Conservation (phyloP, 2,329 filamentous ascomycete genomes). For the Daldinia sp. region DNA sequence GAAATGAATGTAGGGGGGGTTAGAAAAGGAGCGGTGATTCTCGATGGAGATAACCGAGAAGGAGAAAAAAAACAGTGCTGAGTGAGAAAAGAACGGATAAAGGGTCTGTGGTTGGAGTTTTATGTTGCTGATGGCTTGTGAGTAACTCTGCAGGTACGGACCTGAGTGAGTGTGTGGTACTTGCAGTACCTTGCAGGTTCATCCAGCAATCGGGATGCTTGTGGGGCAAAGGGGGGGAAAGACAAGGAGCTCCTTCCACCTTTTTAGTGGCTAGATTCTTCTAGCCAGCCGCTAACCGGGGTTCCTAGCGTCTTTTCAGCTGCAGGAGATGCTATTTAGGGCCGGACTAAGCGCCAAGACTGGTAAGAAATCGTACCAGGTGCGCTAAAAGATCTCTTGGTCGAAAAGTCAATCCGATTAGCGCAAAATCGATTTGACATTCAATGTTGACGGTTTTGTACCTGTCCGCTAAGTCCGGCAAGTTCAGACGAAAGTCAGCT, state of each 20-base stretch:
- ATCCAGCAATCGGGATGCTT: constrained; percentile 38
- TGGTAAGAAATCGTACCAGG: constrained; percentile 26
- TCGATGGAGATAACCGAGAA: constrained; percentile 18
- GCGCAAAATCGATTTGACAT: not conserved
- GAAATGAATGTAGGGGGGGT: constrained; percentile 49
- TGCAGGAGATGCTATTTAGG: constrained; percentile 28
- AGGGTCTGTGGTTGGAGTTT: constrained; percentile 27
- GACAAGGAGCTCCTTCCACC: constrained; percentile 22
- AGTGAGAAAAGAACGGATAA: constrained; percentile 38
- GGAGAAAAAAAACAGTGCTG: constrained; percentile 29
- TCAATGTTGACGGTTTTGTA: constrained; percentile 2
- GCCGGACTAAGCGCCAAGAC: constrained; percentile 29
- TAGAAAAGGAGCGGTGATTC: constrained; percentile 37
- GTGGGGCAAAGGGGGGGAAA: constrained; percentile 29
- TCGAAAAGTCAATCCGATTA: constrained; percentile 8
- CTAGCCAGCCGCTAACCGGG: constrained; percentile 23
- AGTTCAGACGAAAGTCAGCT: constrained; percentile 33
- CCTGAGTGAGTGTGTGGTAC: not conserved
- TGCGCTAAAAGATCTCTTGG: constrained; percentile 2
- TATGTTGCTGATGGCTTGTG: constrained; percentile 29
- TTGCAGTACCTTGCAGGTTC: constrained; percentile 1
- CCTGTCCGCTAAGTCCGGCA: not conserved
- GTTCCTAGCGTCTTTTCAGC: constrained; percentile 10
- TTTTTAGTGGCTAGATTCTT: constrained; percentile 26
- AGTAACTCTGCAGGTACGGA: not conserved